Percentiles rank a stretch among this genome's conserved stretches.
Conservation (phyloP, 2,329 filamentous ascomycete genomes). For the Sclerotinia spermophila region DNA sequence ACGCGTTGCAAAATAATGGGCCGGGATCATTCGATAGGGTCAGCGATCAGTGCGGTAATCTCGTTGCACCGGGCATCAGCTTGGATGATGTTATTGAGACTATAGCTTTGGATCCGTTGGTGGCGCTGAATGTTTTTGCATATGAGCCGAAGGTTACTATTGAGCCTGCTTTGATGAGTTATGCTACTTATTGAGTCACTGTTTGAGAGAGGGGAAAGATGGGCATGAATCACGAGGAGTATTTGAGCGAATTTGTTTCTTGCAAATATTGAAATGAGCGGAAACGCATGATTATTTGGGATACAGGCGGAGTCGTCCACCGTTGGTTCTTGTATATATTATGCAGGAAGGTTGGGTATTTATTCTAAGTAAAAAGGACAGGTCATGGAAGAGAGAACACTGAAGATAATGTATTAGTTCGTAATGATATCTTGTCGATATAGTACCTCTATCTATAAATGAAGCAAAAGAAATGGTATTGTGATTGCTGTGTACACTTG, state of each 20-base stretch:
- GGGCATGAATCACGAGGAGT: background rate
- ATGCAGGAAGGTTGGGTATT: background rate
- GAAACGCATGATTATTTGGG: no score
- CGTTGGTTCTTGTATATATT: background rate
- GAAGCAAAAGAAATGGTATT: fast-evolving
- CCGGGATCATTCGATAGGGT: slow-evolving; percentile 7
- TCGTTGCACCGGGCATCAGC: background rate
- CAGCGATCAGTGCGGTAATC: background rate
- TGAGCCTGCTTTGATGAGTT: slow-evolving; percentile 1
- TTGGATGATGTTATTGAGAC: slow-evolving; percentile 11
- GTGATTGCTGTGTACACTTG: background rate
- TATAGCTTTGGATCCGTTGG: background rate
- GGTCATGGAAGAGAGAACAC: background rate
- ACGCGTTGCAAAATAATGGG: background rate
- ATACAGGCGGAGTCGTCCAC: fast-evolving
- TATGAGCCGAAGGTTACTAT: background rate
- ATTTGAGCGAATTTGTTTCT: background rate
- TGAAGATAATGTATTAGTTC: background rate
- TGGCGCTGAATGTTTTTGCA: background rate
- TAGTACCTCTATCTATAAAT: background rate
- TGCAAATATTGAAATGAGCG: background rate
- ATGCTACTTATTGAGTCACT: background rate
- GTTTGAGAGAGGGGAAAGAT: background rate
- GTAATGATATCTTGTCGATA: background rate
- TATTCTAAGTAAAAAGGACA: background rate